Percentiles rank a stretch among this genome's conserved stretches.
These are phyloP conservation scores for Kodamaea leandrae DNA, from an alignment of 805 yeast genomes.

Conservation along the genomic window DNA sequence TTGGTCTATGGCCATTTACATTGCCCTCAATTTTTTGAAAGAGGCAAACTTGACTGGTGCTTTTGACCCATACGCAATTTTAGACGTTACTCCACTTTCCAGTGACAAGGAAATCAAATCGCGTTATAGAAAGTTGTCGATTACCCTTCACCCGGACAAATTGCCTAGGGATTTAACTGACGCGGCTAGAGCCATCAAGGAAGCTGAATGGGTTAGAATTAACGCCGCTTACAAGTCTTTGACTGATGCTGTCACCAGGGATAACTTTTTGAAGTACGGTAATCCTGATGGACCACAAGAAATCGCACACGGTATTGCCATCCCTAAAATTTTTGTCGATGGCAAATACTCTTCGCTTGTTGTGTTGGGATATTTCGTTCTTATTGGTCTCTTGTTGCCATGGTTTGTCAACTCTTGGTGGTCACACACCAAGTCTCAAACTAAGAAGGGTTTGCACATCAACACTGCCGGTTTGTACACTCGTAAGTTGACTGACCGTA, in stretches of 20 bases:
- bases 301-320: slow-evolving; percentile 86
- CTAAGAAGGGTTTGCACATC: slow-evolving; percentile 78
- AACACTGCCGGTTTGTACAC: slow-evolving; percentile 80
- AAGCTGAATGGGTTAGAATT: slow-evolving; percentile 74
- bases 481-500: slow-evolving; percentile 67
- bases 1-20: slow-evolving; percentile 54
- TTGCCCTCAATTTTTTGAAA: slow-evolving; percentile 38
- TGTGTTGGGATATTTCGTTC: slow-evolving; percentile 57
- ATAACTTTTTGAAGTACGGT: slow-evolving; percentile 83
- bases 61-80: slow-evolving; percentile 89
- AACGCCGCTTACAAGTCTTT: slow-evolving; percentile 92
- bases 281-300: slow-evolving; percentile 98
- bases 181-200: slow-evolving; percentile 56
- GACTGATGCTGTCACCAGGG: slow-evolving; percentile 82
- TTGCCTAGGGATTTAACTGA: slow-evolving; percentile 60
- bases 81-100: slow-evolving; percentile 69
- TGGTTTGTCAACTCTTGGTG: slow-evolving; percentile 85
- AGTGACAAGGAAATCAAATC: slow-evolving; percentile 74
- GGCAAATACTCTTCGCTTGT: slow-evolving; percentile 70
- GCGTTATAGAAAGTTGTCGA: slow-evolving; percentile 80
- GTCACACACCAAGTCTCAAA: slow-evolving; percentile 74
- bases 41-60: slow-evolving; percentile 46
- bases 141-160: slow-evolving; percentile 93
- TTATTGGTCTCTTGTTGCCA: slow-evolving; percentile 81
- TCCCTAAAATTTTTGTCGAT: slow-evolving; percentile 88